Evolutionary conservation across 306 rosid genomes (phyloP).

Genomic region (Myrica gale): DNA sequence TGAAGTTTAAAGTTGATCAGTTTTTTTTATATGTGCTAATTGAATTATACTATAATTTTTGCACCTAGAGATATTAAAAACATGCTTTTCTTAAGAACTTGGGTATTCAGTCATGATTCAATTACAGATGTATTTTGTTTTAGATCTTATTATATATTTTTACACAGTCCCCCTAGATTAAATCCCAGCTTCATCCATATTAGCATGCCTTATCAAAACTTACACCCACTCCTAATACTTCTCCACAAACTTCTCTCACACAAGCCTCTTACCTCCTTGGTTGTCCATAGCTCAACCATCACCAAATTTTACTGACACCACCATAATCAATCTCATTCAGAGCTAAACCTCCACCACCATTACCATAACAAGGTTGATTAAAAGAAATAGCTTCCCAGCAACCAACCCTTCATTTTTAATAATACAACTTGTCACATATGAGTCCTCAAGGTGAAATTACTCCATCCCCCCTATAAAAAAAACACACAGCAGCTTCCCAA

Average conservation of each 20-base stretch:
- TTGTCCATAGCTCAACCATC: not conserved
- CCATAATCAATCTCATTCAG: not conserved
- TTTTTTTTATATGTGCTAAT: too few relatives aligned
- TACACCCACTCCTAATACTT: not conserved
- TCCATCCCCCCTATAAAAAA: not conserved
- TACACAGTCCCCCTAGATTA: too few relatives aligned
- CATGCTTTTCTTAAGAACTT: too few relatives aligned
- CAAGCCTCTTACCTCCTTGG: not conserved
- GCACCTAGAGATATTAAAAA: too few relatives aligned
- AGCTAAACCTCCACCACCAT: not conserved
- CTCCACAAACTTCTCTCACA: not conserved
- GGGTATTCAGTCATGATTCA: too few relatives aligned
- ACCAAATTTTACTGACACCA: too few relatives aligned
- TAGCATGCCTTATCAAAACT: too few relatives aligned
- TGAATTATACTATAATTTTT: too few relatives aligned
- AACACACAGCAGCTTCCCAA: not conserved
- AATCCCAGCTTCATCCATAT: too few relatives aligned
- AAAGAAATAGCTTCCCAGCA: not conserved
- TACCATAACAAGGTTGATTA: not conserved
- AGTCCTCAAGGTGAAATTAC: not conserved
- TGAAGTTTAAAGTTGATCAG: too few relatives aligned
- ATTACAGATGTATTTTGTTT: too few relatives aligned
- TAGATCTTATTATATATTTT: too few relatives aligned
- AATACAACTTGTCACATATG: not conserved
- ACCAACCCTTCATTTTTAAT: not conserved